Evolutionary conservation across 1,139 yeast genomes (phyloP).

Genomic region (Debaryomycetaceae sp.): DNA sequence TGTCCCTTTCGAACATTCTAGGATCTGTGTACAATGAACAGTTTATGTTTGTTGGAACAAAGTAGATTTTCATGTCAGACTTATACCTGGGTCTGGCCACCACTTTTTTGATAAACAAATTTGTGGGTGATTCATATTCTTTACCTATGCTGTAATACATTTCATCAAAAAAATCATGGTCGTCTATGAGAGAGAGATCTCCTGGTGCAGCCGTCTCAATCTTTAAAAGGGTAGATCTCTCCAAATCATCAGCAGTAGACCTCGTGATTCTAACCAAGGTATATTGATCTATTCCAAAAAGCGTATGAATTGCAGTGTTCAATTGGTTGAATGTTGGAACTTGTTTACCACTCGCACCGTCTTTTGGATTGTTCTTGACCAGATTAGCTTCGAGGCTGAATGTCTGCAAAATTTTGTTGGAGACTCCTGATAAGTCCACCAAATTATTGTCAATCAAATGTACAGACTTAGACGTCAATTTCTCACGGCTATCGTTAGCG

Average conservation of each 20-base stretch:
- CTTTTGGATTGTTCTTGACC: constrained; percentile 1
- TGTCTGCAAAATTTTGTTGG: constrained; percentile 33
- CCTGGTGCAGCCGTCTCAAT: constrained; percentile 57
- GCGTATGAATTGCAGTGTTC: constrained; percentile 42
- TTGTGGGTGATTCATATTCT: constrained; percentile 38
- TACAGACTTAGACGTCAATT: constrained; percentile 21
- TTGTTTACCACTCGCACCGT: constrained; percentile 7
- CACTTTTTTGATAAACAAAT: constrained; percentile 43
- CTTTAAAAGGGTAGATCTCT: constrained; percentile 49
- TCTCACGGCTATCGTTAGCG: constrained; percentile 1
- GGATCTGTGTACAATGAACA: constrained; percentile 48
- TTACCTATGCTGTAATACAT: constrained; percentile 39
- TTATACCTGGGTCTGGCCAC: constrained; percentile 53
- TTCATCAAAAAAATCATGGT: constrained; percentile 42
- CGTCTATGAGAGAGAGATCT: constrained; percentile 47
- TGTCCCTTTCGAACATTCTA: constrained; percentile 51
- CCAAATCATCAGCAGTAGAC: constrained; percentile 50
- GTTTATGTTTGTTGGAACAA: constrained; percentile 30
- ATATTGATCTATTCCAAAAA: constrained; percentile 41
- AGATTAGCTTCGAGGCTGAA: constrained; percentile 13
- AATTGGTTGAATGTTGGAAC: constrained; percentile 43
- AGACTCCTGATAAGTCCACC: constrained; percentile 33
- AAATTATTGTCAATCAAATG: constrained; percentile 36
- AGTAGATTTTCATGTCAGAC: constrained; percentile 46
- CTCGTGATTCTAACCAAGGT: constrained; percentile 51